Base-by-base conservation (phyloP, 768 basidiomycete genomes). In the Psilocybe cubensis region DNA sequence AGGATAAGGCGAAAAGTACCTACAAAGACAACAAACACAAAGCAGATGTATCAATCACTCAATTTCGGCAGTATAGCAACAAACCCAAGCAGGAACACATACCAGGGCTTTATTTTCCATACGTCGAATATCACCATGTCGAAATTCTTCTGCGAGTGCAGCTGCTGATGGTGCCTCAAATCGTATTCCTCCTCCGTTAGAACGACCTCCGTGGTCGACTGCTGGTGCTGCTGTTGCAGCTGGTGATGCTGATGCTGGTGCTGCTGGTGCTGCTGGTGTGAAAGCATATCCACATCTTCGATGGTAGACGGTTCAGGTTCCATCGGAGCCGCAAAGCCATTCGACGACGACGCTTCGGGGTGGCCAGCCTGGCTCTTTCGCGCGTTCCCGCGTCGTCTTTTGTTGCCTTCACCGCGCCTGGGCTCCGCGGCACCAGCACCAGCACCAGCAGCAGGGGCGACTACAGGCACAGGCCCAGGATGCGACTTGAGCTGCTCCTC, bases 1-100 rank as follows among this genome's bases (percentile, higher is more conserved):
- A 14, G 95, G 94, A 70, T 96, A 96, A 1, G 95, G 95, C 2
- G 95, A 97, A 70, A 91, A 94, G 74, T 96, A 96, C 92, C 94
- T 95, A 52, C 27, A 27, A 50, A 10, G 33, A 28, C 5, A 17
- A 23, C 40, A 57, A 17, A 27, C 4, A n/a, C 9, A 20, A 31
- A 10, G 25, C n/a, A n/a, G n/a, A n/a, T n/a, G n/a, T n/a, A n/a
- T n/a, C n/a, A n/a, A n/a, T n/a, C n/a, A n/a, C n/a, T n/a, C n/a
- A n/a, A n/a, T n/a, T n/a, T n/a, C n/a, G n/a, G n/a, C n/a, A n/a
- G n/a, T n/a, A n/a, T n/a, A n/a, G n/a, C n/a, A 42, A 47, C 23
- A 46, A 45, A 20, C 10, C 41, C 41, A 58, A 42, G 42, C 42
- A 44, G 44, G 31, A 40, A 24, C 46, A 77, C 86, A 63, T 63